Evolutionary conservation across 1,139 yeast species (phyloP).

Genomic region (Sugiyamaella neomexicana): DNA sequence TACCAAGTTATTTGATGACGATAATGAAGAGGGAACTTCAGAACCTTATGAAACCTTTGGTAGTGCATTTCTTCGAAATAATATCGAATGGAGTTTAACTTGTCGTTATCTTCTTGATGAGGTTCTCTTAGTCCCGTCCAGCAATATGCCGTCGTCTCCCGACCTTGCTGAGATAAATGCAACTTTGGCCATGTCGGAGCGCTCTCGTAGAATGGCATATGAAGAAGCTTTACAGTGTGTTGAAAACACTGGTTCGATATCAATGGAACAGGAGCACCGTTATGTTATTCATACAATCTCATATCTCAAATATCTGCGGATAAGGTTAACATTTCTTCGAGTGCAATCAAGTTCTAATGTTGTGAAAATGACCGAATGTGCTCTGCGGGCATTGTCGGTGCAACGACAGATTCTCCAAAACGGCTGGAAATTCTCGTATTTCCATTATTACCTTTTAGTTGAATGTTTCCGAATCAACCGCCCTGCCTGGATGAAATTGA

Average conservation of each 20-base stretch:
- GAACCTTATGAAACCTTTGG: conserved; percentile 15
- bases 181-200: neutral
- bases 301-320: conserved; percentile 13
- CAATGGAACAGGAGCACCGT: conserved; percentile 17
- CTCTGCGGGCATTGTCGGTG: conserved; percentile 17
- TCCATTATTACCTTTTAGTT: conserved; percentile 14
- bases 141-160: neutral
- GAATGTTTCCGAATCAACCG: conserved; percentile 15
- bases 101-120: conserved; percentile 21
- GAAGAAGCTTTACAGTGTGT: conserved; percentile 2
- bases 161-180: conserved; percentile 1
- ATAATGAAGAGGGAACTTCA: conserved; percentile 9
- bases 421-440: conserved; percentile 12
- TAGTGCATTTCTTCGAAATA: conserved; percentile 1
- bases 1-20: conserved; percentile 21
- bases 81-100: conserved; percentile 22
- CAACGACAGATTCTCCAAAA: conserved; percentile 14
- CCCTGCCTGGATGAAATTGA: conserved; percentile 25
- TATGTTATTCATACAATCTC: conserved; percentile 13
- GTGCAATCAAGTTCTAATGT: conserved; percentile 3
- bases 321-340: conserved; percentile 17
- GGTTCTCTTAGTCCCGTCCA: conserved; percentile 20
- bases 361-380: conserved; percentile 14
- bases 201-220: conserved; percentile 1
- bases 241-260: neutral